Conservation (phyloP, 1,284 basidiomycete species). For the Microbotryum violaceum region DNA sequence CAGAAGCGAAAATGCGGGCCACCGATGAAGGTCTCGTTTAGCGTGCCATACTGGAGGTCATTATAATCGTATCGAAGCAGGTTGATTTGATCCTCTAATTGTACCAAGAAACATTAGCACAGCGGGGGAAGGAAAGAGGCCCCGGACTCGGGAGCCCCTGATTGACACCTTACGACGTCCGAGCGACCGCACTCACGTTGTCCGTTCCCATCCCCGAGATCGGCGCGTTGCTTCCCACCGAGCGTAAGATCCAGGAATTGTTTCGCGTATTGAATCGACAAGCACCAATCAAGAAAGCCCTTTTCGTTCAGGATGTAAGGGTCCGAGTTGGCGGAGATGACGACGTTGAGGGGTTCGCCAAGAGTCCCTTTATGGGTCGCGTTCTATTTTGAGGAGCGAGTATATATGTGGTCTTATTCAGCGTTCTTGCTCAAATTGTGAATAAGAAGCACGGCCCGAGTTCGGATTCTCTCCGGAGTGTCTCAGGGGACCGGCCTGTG, state of each 20-base stretch:
- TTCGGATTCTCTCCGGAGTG: not conserved
- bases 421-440: not conserved
- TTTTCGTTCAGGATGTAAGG: conserved; percentile 58
- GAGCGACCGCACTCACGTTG: conserved; percentile 46
- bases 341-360: conserved; percentile 82
- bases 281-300: conserved; percentile 35
- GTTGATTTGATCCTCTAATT: conserved; percentile 62
- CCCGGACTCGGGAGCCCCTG: too few relatives aligned
- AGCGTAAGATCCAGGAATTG: conserved; percentile 69
- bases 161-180: too few relatives aligned
- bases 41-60: conserved; percentile 64
- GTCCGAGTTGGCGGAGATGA: conserved; percentile 76
- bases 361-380: conserved; percentile 47
- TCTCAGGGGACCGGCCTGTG: not conserved
- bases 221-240: conserved; percentile 60
- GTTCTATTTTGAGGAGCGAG: conserved; percentile 4
- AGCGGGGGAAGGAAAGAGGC: not conserved
- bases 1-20: conserved; percentile 90
- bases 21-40: conserved; percentile 74
- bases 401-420: not conserved
- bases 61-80: conserved; percentile 74
- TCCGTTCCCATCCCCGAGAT: conserved; percentile 79
- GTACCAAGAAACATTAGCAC: not conserved
- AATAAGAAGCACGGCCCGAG: not conserved
- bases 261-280: conserved; percentile 44